Evolutionary conservation across 192 early-diverging fungal species (phyloP), one percentile per base, ranked within the genome.

Genomic region (Coemansia sp.): DNA sequence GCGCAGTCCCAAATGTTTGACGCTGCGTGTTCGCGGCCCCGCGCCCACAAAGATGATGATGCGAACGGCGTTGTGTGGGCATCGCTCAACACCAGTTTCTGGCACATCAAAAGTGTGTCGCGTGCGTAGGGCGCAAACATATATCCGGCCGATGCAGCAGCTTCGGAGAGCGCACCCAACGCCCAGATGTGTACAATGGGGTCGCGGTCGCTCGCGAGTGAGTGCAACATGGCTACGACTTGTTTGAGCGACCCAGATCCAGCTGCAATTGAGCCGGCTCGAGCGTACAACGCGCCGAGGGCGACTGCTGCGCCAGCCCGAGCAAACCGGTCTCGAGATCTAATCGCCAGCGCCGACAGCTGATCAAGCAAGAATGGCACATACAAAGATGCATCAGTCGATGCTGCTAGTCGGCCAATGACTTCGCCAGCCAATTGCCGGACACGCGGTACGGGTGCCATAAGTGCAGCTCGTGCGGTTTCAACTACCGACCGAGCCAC

Each of bases 121-220:
- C 88, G 92, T 0, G 94, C 94, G 79, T 89, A 93, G 0, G 90
- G 87, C 20, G 87, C 92, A 65, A 92, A 99, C 92, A 96, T 95
- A 21, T 90, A 73, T 0, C 95, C 94, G 1, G 96, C 90, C 20
- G 93, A 90, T 47, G 92, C 85, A 5, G 97, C 90, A 0, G 90
- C 92, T 63, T 94, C 78, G 6, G 90, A 88, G 56, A 99, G 72
- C 0, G 94, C 87, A 26, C 89, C 85, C 12, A 97, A 65, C 0
- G 96, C 94, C 94, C 96, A 99, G 2, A 87, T 88, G 66, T 98
- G 94, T 10, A 99, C 95, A 0, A 96, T 74, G 0, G 96, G 94
- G 72, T 99, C 93, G 5, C 92, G 85, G 73, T 99, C 97, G 46
- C 88, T 86, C 2, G 91, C 90, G 25, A 99, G 85, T 2, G 95